These are phyloP conservation scores for Debaryomyces prosopidis DNA, from an alignment of 805 yeast species.

Conservation along the genomic window DNA sequence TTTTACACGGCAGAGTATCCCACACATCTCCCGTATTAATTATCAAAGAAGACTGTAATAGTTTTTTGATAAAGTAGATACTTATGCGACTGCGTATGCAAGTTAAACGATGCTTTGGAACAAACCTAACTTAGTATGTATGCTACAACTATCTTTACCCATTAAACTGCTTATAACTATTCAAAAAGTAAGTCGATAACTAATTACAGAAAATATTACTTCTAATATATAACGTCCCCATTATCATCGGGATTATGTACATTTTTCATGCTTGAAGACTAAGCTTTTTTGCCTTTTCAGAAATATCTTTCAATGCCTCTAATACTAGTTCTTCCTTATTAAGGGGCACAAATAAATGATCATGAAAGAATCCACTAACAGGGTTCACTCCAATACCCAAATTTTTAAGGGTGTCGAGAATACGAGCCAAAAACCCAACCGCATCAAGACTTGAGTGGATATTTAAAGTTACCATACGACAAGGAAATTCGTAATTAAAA, in stretches of 20 bases:
- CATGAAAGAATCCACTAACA: conserved; percentile 1
- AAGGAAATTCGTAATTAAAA: not conserved
- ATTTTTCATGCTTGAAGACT: too few species aligned
- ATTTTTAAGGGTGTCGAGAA: not conserved
- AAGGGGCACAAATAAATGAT: not conserved
- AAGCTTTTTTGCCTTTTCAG: not conserved
- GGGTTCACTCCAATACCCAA: conserved; percentile 2
- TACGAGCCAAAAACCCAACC: not conserved
- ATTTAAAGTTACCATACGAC: not conserved
- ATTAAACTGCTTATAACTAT: too few species aligned
- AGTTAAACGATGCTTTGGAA: too few species aligned
- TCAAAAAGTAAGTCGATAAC: too few species aligned
- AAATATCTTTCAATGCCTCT: not conserved
- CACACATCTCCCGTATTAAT: conserved; percentile 47
- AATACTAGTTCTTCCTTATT: not conserved
- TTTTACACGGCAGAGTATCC: conserved; percentile 45
- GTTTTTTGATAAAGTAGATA: too few species aligned
- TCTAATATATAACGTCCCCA: too few species aligned
- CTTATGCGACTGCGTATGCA: too few species aligned
- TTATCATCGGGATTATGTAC: too few species aligned
- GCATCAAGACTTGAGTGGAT: conserved; percentile 1
- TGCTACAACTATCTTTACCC: too few species aligned
- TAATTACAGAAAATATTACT: too few species aligned
- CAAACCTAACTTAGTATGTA: too few species aligned
- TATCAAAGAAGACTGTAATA: too few species aligned